Evolutionary conservation across 148 eudicot genomes (phyloP).

Genomic region (Silene conica): DNA sequence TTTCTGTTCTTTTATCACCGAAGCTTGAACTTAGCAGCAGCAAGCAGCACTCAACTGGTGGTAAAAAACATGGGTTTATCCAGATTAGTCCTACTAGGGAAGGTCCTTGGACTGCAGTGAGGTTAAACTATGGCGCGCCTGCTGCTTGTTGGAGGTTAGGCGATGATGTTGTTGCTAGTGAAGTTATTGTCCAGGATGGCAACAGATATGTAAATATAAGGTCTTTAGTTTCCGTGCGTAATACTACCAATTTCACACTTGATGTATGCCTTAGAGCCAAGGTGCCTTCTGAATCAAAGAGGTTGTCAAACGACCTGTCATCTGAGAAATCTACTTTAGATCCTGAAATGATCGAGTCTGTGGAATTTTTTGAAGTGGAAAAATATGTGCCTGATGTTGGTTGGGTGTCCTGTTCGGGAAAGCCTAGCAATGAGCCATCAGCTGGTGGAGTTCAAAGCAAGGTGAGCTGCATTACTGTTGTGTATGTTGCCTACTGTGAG

Average conservation of each 20-base stretch:
- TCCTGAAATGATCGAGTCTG: slow-evolving; percentile 39
- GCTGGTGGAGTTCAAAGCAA: slow-evolving; percentile 29
- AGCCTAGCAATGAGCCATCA: slow-evolving; percentile 26
- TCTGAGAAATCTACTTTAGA: slow-evolving; percentile 29
- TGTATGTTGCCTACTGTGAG: slow-evolving; percentile 1
- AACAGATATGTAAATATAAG: slow-evolving; percentile 85
- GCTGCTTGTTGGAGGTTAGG: slow-evolving; percentile 95
- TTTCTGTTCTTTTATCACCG: slow-evolving; percentile 58
- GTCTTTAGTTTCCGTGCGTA: slow-evolving; percentile 82
- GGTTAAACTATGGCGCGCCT: slow-evolving; percentile 90
- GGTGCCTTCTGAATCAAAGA: slow-evolving; percentile 33
- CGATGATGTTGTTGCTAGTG: slow-evolving; percentile 88
- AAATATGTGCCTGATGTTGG: slow-evolving; percentile 45
- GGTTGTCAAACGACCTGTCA: slow-evolving; percentile 28
- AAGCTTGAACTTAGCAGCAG: slow-evolving; percentile 39
- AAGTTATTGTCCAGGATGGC: slow-evolving; percentile 73
- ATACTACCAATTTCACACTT: slow-evolving; percentile 64
- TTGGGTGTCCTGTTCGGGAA: slow-evolving; percentile 46
- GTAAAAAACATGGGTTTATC: slow-evolving; percentile 58
- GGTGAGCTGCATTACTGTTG: slow-evolving; percentile 33
- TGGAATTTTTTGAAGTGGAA: slow-evolving; percentile 71
- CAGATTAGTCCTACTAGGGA: slow-evolving; percentile 81
- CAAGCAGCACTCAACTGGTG: slow-evolving; percentile 35
- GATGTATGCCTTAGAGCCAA: slow-evolving; percentile 65
- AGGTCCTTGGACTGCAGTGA: slow-evolving; percentile 93